Conservation (phyloP, 2,329 filamentous ascomycete genomes). For the Xylaria sp. region DNA sequence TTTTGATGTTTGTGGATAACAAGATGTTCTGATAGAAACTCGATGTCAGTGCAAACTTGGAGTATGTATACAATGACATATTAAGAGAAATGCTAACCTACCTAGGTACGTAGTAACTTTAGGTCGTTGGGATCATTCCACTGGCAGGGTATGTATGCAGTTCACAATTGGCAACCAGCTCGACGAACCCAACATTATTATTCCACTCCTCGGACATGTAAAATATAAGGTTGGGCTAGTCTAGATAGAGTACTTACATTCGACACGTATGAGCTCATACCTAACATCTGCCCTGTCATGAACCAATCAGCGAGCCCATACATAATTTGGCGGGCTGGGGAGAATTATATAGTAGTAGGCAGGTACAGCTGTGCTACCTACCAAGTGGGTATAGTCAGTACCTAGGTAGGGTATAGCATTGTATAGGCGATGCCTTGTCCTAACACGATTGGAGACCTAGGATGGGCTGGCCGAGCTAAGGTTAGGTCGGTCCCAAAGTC, state of each 20-base stretch:
- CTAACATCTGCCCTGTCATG: background rate
- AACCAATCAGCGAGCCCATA: slow-evolving; percentile 26
- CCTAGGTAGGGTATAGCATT: background rate
- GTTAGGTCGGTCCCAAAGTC: background rate
- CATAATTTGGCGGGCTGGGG: slow-evolving; percentile 1
- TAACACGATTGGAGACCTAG: background rate
- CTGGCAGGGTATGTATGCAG: too few relatives aligned
- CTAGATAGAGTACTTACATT: background rate
- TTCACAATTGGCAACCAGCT: background rate
- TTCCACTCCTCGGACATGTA: background rate
- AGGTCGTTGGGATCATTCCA: background rate
- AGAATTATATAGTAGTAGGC: background rate
- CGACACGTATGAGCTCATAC: slow-evolving; percentile 39
- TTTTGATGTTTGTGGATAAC: too few relatives aligned
- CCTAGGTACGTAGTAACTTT: too few relatives aligned
- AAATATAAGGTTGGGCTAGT: background rate
- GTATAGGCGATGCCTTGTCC: background rate
- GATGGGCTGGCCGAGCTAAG: slow-evolving; percentile 1
- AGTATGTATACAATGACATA: background rate
- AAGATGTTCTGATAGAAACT: background rate
- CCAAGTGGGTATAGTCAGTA: background rate
- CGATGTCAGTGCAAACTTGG: background rate
- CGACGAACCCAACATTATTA: background rate
- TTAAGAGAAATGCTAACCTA: background rate
- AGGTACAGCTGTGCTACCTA: slow-evolving; percentile 2